Evolutionary conservation across 345 rosid genomes (phyloP), one percentile per base, ranked within the genome.

Genomic region (Sisymbrium irio): DNA sequence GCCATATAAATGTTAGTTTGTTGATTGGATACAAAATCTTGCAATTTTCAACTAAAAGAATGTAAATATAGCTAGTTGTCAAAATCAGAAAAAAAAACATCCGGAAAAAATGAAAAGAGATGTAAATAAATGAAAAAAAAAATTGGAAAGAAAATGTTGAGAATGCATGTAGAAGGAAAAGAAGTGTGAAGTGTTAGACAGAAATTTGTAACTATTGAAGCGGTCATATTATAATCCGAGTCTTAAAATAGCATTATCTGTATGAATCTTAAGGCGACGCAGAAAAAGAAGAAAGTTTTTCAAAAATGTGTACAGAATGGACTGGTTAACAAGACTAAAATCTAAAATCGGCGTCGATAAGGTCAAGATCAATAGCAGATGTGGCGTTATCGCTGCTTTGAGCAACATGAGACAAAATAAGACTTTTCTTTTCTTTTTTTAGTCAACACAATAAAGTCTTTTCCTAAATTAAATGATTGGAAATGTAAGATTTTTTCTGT

Each of bases 401-500:
- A 19, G 10, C 45, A 59, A 18, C 28, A 19, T 20, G 11, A 5
- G 64, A 64, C 56, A 44, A 65, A 61, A 35, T 65, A 45, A 65
- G 66, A 17, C 72, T 56, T 55, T 35, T 55, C 72, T 45, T 11
- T 50, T 20, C 22, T 4, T 11, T 36, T 27, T 35, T 11, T 14
- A 9, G 44, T 25, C 36, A 25, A 25, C 14, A 9, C 9, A 67
- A 54, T 27, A 13, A 42, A 71, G 61, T 71, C 7, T 71, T 46
- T 10, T 55, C 71, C 35, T 33, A 55, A 42, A 72, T 54, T 36
- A 33, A 65, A 65, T 45, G 22, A 64, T 4, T 45, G 65, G 56
- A 73, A 22, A 9, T 56, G 4, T 27, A 56, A 32, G 49, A 12
- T 11, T 9, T 13, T 55, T 32, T 42, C 37, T 63, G 47, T 10